Evolutionary conservation across 371 early-diverging fungal genomes (phyloP), one percentile per base, ranked within the genome.

Genomic region (Actinomortierella ambigua): DNA sequence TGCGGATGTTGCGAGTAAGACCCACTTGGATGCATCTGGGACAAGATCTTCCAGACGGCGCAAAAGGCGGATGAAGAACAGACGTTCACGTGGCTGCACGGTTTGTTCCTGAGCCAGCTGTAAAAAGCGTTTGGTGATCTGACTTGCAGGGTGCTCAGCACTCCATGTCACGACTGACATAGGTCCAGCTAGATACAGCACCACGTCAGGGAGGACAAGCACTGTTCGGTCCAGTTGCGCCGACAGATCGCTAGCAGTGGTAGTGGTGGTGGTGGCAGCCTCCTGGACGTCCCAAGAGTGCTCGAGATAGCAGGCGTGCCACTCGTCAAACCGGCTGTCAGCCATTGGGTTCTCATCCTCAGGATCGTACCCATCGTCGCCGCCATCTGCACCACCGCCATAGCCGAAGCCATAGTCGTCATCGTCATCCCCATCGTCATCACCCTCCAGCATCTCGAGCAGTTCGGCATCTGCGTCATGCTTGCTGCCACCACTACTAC

Each of bases 351-450:
- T 66, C 28, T 60, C 55, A 26, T 73, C 68, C 54, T 63, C 52
- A 58, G 18, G 34, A 34, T 34, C 34, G 11, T 6, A 34, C 11
- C 34, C 7, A 11, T 34, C 34, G 34, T 6, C 4, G 4, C 34
- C 34, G 11, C 11, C 11, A 11, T 11, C 34, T 4, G 4, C 34
- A 34, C 34, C 11, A 34, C 34, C 34, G 11, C 34, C 58, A 77
- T 44, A 22, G 75, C 65, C n/a, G 68, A 50, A 22, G 75, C 65
- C n/a, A 68, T 22, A 63, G 34, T 34, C 34, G 34, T 34, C 34
- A 4, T 34, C 34, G 7, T 34, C 34, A 34, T 34, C 34, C 7
- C 73, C 61, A 55, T 77, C 77, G 17, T 80, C 77, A 27, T 81
- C 67, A 18, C 76, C 63, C 14, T 73, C 75, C 7, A 39, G 61